These are phyloP conservation scores for Phytophthora brassicae DNA, from an alignment of 352 stramenopile genomes.

Conservation along the genomic window DNA sequence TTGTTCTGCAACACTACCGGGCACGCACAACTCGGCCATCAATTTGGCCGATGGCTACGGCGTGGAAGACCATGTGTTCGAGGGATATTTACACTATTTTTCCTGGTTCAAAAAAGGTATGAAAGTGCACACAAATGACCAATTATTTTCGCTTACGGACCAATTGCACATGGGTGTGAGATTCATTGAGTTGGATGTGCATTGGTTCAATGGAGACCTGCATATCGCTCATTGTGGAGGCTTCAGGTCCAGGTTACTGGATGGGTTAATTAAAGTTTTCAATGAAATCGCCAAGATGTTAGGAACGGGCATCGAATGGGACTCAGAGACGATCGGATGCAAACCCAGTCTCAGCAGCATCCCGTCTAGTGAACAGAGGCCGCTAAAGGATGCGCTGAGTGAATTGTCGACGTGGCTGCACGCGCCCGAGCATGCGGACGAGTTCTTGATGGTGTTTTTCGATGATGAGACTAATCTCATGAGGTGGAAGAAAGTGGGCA, in stretches of 20 bases:
- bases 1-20: slow-evolving; percentile 66
- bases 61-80: slow-evolving; percentile 76
- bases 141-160: slow-evolving; percentile 76
- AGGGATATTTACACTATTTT: slow-evolving; percentile 61
- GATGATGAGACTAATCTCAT: slow-evolving; percentile 75
- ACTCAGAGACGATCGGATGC: slow-evolving; percentile 67
- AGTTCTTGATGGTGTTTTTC: slow-evolving; percentile 87
- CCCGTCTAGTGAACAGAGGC: slow-evolving; percentile 59
- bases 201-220: slow-evolving; percentile 73
- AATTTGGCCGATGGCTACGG: slow-evolving; percentile 69
- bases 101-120: slow-evolving; percentile 52
- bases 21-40: slow-evolving; percentile 79
- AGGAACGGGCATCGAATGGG: slow-evolving; percentile 52
- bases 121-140: slow-evolving; percentile 73
- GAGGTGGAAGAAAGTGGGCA: slow-evolving; percentile 80
- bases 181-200: slow-evolving; percentile 81
- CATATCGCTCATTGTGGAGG: slow-evolving; percentile 75
- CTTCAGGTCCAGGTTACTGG: slow-evolving; percentile 58
- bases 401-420: slow-evolving; percentile 70
- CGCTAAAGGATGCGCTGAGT: slow-evolving; percentile 48
- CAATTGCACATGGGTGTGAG: slow-evolving; percentile 76
- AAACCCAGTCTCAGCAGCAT: slow-evolving; percentile 81
- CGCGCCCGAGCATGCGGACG: slow-evolving; percentile 46
- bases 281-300: slow-evolving; percentile 52
- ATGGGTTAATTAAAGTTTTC: slow-evolving; percentile 65